Conservation (phyloP, 257 asterid genomes). For the Solanum chaucha region DNA sequence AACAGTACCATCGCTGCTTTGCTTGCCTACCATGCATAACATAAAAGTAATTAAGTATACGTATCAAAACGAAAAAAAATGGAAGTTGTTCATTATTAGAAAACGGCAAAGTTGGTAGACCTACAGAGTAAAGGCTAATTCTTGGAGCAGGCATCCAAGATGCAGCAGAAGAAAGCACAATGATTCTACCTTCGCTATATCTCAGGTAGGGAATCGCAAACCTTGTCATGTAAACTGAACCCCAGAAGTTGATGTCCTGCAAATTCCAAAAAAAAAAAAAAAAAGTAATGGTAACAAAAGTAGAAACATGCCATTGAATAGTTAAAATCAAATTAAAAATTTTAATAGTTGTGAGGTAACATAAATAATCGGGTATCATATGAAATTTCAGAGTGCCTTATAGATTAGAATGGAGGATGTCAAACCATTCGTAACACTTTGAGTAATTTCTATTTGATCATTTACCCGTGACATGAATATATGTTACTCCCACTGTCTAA, state of each 20-base stretch:
- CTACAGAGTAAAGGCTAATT: constrained; percentile 61
- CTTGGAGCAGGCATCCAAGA: constrained; percentile 75
- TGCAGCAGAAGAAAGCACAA: constrained; percentile 53
- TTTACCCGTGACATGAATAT: too few relatives aligned
- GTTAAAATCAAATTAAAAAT: not conserved
- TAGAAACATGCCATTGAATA: not conserved
- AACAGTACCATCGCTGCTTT: constrained; percentile 70
- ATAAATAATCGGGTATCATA: not conserved
- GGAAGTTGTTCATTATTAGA: too few relatives aligned
- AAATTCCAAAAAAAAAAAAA: not conserved
- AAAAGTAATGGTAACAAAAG: not conserved
- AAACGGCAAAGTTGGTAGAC: not conserved
- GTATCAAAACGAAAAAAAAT: not conserved
- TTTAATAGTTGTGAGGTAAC: not conserved
- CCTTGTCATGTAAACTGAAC: constrained; percentile 47
- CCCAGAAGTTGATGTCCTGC: constrained; percentile 88
- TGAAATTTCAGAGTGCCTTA: not conserved
- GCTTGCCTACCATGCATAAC: constrained; percentile 46
- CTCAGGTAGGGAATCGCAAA: constrained; percentile 51
- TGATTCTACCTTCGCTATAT: constrained; percentile 43
- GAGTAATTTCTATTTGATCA: too few relatives aligned
- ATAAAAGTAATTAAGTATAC: not conserved
- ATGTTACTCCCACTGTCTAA: too few relatives aligned
- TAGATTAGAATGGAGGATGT: not conserved
- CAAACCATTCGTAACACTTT: too few relatives aligned